Conservation (phyloP, 2,329 filamentous ascomycete species). For the Alternaria brassicae region DNA sequence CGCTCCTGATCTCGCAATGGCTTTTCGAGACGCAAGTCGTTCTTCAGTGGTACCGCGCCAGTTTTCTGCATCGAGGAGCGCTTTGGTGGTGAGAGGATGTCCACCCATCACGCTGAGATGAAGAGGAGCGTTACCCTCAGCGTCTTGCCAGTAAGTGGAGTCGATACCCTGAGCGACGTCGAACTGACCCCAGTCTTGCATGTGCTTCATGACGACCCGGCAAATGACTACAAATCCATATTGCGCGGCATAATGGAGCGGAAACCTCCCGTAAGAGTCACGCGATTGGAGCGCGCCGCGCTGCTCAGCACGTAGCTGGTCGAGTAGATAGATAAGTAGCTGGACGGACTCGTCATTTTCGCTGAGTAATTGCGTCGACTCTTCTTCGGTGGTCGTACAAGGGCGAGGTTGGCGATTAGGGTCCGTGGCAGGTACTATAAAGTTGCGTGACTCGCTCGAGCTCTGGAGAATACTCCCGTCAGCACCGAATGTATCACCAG, state of each 20-base stretch:
- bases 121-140: constrained; percentile 87
- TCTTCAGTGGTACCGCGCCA: constrained; percentile 71
- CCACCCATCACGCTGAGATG: constrained; percentile 93
- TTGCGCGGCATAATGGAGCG: constrained; percentile 92
- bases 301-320: constrained; percentile 72
- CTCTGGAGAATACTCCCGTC: constrained; percentile 61
- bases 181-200: constrained; percentile 90
- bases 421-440: constrained; percentile 79
- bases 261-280: constrained; percentile 82
- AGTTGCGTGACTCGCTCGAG: constrained; percentile 68
- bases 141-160: constrained; percentile 86
- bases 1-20: constrained; percentile 82
- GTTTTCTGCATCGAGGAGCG: constrained; percentile 80
- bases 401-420: constrained; percentile 68
- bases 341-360: constrained; percentile 79
- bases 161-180: constrained; percentile 86
- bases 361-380: constrained; percentile 64
- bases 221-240: constrained; percentile 94
- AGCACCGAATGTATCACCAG: constrained; percentile 56
- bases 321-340: constrained; percentile 68
- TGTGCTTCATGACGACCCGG: constrained; percentile 82
- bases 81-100: constrained; percentile 83
- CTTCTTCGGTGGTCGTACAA: constrained; percentile 71
- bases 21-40: constrained; percentile 70
- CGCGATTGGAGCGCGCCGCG: constrained; percentile 69